Base-by-base conservation (phyloP, 306 rosid species). In the Pterocarpus santalinus region DNA sequence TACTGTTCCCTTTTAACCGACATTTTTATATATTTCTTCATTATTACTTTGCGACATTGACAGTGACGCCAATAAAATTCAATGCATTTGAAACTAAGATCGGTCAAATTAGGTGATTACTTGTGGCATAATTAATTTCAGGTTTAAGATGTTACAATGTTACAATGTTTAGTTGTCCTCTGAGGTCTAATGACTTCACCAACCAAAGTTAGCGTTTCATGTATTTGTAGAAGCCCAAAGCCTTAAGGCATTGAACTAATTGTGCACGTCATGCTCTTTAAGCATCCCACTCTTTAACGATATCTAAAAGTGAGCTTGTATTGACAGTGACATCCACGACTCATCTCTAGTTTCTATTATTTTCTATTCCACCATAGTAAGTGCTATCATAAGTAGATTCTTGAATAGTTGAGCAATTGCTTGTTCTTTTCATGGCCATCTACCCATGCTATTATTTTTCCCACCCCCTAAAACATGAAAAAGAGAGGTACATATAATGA, bases 361-460 rank as follows among this genome's bases (percentile, higher is more conserved):
- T 73, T 52, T 79, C 16, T 36, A 63, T 28, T 77, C 76, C 69
- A 49, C 73, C 77, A 79, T 16, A 55, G 36, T 33, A 68, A 68
- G 82, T 56, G 75, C 76, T 43, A 33, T 73, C 36, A 72, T 64
- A 34, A 70, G 56, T 79, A 28, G 82, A 35, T 56, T 80, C 78
- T 88, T 47, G 51, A 85, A 79, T 44, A 16, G 79, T 11, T 39
- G 35, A 46, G 82, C 77, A 80, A 79, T 69, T 79, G 85, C 70
- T 79, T 81, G 78, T 76, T 85, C 81, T 81, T 85, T 80, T 81
- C 80, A 66, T 73, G 84, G 72, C 67, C 71, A 53, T n/a, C 51
- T 12, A 79, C 41, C 57, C 68, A 67, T 76, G 65, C 75, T 78
- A 78, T 78, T 69, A 73, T 81, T 83, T 49, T 33, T 65, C 80